A percentile compares a stretch with the other conserved stretches of the same genome.
Evolutionary conservation across 192 early-diverging fungal genomes (phyloP).

Genomic region (Cladochytrium replicatum): DNA sequence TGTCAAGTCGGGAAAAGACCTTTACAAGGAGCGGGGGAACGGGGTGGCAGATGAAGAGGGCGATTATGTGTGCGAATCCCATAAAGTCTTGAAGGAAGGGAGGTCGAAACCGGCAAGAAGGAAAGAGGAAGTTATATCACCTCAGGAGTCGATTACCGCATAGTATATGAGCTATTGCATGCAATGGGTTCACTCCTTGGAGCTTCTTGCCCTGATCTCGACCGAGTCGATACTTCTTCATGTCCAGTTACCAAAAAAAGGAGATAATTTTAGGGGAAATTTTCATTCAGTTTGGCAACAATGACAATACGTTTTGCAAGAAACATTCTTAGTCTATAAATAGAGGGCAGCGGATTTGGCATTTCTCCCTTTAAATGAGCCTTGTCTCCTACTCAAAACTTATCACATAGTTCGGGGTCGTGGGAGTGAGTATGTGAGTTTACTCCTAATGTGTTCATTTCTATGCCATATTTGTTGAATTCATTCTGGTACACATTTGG

Average conservation of each 20-base stretch:
- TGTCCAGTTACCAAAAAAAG: neutral
- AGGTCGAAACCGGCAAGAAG: neutral
- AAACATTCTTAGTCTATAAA: neutral
- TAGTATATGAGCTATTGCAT: neutral
- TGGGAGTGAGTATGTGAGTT: too few species aligned
- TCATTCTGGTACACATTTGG: too few species aligned
- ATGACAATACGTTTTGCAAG: neutral
- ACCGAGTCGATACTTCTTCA: neutral
- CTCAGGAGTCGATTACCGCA: neutral
- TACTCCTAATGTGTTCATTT: too few species aligned
- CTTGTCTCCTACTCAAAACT: neutral
- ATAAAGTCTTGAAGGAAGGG: constrained; percentile 3
- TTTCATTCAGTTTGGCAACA: neutral
- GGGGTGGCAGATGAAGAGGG: neutral
- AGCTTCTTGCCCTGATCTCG: neutral
- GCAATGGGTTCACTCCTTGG: neutral
- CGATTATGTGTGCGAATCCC: neutral
- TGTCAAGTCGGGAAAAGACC: neutral
- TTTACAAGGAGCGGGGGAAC: constrained; percentile 2
- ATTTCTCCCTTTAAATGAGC: neutral
- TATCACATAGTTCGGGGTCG: constrained; percentile 1
- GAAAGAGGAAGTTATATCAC: neutral
- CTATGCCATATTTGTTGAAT: too few species aligned
- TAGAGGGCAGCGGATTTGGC: constrained; percentile 1
- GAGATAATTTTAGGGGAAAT: neutral